phyloP scores from a whole-genome alignment of 2,329 filamentous ascomycete species.

The Tetracladium maxilliforme region DNA sequence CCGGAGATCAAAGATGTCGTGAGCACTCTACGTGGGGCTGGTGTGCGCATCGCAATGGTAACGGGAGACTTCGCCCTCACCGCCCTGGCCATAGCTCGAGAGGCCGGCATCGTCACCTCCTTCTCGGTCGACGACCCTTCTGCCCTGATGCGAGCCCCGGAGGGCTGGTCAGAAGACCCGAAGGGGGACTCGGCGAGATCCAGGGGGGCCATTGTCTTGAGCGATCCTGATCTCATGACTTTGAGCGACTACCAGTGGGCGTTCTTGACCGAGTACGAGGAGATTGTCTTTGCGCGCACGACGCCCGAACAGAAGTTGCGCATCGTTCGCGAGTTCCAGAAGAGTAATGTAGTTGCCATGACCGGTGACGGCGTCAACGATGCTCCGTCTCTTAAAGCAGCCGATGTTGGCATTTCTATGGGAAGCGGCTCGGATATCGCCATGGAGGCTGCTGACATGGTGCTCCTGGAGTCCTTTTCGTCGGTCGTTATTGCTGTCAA shows the following conservation, averaged over 20 bases:
- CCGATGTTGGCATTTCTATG: conserved; percentile 44
- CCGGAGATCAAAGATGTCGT: conserved; percentile 44
- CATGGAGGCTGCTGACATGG: conserved; percentile 47
- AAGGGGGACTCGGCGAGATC: no score
- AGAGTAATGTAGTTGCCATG: conserved; percentile 40
- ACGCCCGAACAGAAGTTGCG: conserved; percentile 69
- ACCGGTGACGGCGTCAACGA: conserved; percentile 31
- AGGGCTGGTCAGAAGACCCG: no score
- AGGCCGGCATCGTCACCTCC: conserved; percentile 54
- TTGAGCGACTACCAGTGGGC: conserved; percentile 59
- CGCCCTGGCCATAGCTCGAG: conserved; percentile 54
- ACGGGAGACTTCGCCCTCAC: conserved; percentile 69
- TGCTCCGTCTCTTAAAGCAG: conserved; percentile 37
- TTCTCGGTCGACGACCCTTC: conserved; percentile 7
- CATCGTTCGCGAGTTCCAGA: conserved; percentile 64
- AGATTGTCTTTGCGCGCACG: conserved; percentile 64
- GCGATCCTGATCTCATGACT: conserved; percentile 47
- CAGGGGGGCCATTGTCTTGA: conserved; percentile 39
- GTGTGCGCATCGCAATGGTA: conserved; percentile 67
- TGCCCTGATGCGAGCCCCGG: no score
- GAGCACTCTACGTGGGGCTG: conserved; percentile 49
- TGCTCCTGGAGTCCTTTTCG: conserved; percentile 52
- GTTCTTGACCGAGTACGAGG: conserved; percentile 45
- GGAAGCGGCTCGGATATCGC: conserved; percentile 43
- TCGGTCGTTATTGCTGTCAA: conserved; percentile 59